Evolutionary conservation across 2,329 filamentous ascomycete genomes (phyloP).

Genomic region (Aspergillus vadensis): DNA sequence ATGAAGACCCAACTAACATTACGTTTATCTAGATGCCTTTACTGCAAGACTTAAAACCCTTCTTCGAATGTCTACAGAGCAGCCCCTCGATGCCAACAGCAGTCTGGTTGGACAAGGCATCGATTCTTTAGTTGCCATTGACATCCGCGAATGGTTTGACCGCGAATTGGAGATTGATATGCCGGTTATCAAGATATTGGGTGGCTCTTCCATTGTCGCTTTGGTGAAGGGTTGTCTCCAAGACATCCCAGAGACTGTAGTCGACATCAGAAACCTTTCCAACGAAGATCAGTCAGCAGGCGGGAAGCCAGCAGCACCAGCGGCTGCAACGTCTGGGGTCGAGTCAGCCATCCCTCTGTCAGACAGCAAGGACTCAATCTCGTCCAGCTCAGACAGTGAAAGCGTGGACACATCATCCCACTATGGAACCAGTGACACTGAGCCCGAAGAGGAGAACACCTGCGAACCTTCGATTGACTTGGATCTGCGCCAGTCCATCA

Average conservation of each 20-base stretch:
- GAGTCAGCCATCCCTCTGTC: neutral
- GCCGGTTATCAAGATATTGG: neutral
- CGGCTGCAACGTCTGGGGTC: no score
- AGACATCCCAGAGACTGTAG: neutral
- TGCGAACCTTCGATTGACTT: neutral
- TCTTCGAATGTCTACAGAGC: neutral
- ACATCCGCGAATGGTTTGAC: slow-evolving; percentile 9
- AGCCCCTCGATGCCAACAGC: slow-evolving; percentile 2
- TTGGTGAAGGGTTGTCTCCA: neutral
- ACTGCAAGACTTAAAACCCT: neutral
- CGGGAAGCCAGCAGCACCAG: no score
- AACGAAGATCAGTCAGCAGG: neutral
- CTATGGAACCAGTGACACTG: neutral
- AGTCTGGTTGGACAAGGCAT: slow-evolving; percentile 7
- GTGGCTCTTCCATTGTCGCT: neutral
- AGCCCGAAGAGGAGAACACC: neutral
- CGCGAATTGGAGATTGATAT: slow-evolving; percentile 7
- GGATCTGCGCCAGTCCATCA: neutral
- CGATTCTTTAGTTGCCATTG: slow-evolving; percentile 8
- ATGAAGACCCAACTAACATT: neutral
- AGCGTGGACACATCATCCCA: neutral
- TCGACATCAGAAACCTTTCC: neutral
- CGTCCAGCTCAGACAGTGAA: neutral
- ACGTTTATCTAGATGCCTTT: neutral
- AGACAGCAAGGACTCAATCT: neutral